Percentiles rank a stretch among this genome's conserved stretches.
Evolutionary conservation across 164 flowering plant species (phyloP).

Genomic region (Vitis labrusca): DNA sequence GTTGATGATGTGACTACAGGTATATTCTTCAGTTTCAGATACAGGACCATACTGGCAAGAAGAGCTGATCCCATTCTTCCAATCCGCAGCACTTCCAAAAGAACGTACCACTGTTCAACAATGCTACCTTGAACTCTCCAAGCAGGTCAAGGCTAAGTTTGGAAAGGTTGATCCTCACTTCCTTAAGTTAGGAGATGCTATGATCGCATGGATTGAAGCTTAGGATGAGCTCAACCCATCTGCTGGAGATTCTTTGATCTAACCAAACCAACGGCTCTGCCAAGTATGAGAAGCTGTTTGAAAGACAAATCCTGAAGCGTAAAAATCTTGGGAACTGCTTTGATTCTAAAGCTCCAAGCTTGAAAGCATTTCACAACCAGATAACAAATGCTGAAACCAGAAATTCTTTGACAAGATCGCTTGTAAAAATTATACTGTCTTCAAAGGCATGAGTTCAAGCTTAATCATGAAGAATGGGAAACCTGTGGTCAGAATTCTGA

Average conservation of each 20-base stretch:
- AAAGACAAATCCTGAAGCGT: constrained; percentile 64
- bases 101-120: too few species aligned
- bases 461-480: not conserved
- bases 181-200: too few species aligned
- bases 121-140: too few species aligned
- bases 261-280: constrained; percentile 19
- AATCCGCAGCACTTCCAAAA: too few species aligned
- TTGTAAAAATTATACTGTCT: constrained; percentile 63
- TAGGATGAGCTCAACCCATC: constrained; percentile 28
- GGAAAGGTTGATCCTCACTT: too few species aligned
- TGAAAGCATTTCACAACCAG: constrained; percentile 46
- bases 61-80: too few species aligned
- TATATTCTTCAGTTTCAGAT: too few species aligned
- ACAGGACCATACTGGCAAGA: too few species aligned
- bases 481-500: not conserved
- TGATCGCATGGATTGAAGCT: constrained; percentile 14
- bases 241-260: constrained; percentile 1
- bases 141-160: too few species aligned
- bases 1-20: too few species aligned
- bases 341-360: constrained; percentile 69
- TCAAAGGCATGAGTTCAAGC: constrained; percentile 48
- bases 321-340: constrained; percentile 61
- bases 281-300: constrained; percentile 6
- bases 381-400: constrained; percentile 56
- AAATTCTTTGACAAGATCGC: constrained; percentile 41